A percentile compares a stretch with the other conserved stretches of the same genome.
Evolutionary conservation across 116 monocot genomes (phyloP).

Genomic region (Cymodocea nodosa): DNA sequence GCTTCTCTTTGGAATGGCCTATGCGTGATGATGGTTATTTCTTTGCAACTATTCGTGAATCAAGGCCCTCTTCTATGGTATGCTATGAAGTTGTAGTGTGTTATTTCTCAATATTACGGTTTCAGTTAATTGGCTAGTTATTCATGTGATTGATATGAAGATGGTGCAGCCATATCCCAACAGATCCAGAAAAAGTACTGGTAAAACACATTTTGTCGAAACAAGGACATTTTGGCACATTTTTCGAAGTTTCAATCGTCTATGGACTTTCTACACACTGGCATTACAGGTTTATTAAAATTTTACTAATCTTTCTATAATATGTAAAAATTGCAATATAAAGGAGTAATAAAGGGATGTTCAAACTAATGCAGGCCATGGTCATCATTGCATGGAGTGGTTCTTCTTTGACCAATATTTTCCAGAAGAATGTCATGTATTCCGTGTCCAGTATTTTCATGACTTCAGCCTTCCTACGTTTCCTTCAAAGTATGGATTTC

Average conservation of each 20-base stretch:
- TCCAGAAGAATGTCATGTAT: constrained; percentile 48
- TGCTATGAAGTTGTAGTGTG: constrained; percentile 3
- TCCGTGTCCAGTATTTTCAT: constrained; percentile 84
- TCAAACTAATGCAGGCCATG: constrained; percentile 47
- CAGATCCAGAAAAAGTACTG: constrained; percentile 41
- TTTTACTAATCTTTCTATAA: neutral
- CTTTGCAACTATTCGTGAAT: constrained; percentile 60
- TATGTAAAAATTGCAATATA: neutral
- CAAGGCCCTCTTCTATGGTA: constrained; percentile 36
- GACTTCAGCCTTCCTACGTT: constrained; percentile 73
- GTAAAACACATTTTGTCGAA: constrained; percentile 90
- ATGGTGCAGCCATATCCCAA: constrained; percentile 17
- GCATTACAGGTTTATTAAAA: constrained; percentile 61
- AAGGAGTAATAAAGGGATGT: neutral
- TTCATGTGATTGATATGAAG: constrained; percentile 14
- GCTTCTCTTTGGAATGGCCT: constrained; percentile 98
- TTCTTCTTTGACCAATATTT: constrained; percentile 43
- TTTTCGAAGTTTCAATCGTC: constrained; percentile 94
- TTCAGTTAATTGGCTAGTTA: neutral
- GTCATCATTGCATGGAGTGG: constrained; percentile 69
- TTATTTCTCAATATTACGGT: neutral
- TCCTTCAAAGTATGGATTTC: constrained; percentile 72
- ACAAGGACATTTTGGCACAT: constrained; percentile 98
- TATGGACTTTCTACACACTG: constrained; percentile 89
- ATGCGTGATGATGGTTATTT: constrained; percentile 94